Evolutionary conservation across 768 basidiomycete species (phyloP).

Genomic region (Candolleomyces efflorescens): DNA sequence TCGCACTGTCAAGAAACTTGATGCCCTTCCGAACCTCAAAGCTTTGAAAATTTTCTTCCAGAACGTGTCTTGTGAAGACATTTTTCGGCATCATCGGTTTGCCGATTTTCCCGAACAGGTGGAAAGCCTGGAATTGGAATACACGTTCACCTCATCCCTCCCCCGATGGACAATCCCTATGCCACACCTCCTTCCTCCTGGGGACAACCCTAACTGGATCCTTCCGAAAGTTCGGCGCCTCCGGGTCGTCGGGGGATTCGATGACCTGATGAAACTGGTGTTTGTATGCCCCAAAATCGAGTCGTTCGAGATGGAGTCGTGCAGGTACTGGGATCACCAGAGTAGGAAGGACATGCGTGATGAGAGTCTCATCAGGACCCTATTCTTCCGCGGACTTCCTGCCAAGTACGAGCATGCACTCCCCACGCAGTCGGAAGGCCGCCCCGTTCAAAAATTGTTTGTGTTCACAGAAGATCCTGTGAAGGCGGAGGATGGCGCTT

Average conservation of each 20-base stretch:
- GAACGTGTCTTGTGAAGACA: constrained; percentile 6
- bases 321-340: neutral
- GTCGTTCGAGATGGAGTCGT: constrained; percentile 1
- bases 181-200: neutral
- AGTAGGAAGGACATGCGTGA: neutral
- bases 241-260: constrained; percentile 4
- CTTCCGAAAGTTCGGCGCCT: constrained; percentile 2
- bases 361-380: neutral
- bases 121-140: neutral
- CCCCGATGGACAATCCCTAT: constrained; percentile 5
- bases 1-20: neutral
- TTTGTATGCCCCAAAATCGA: constrained; percentile 6
- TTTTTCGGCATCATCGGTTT: constrained; percentile 1
- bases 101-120: constrained; percentile 3
- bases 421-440: neutral
- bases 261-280: constrained; percentile 1
- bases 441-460: neutral
- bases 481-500: neutral
- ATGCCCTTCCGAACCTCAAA: constrained; percentile 5
- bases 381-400: constrained; percentile 1
- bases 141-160: neutral
- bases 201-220: neutral
- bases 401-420: neutral
- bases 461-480: constrained; percentile 2
- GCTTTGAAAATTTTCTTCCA: neutral